Evolutionary conservation across 495 filamentous ascomycete genomes (phyloP).

Genomic region (Penicillium canescens): DNA sequence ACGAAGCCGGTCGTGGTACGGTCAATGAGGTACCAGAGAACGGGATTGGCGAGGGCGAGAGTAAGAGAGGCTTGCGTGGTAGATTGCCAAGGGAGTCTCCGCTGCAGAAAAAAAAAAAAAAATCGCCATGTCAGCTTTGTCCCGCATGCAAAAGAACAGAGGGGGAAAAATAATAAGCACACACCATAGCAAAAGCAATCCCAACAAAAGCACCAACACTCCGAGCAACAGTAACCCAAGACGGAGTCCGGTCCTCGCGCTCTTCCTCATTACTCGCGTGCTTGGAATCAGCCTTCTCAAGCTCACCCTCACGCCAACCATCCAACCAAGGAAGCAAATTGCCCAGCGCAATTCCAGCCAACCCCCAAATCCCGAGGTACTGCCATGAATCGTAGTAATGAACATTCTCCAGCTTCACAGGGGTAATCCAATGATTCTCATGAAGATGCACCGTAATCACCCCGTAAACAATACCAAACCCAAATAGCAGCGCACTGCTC

Average conservation of each 20-base stretch:
- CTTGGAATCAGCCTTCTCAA: slow-evolving; percentile 21
- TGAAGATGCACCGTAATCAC: slow-evolving; percentile 82
- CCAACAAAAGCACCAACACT: slow-evolving; percentile 93
- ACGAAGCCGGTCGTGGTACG: slow-evolving; percentile 82
- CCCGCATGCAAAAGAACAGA: neutral
- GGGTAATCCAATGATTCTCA: slow-evolving; percentile 63
- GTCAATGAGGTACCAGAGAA: slow-evolving; percentile 95
- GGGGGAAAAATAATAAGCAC: slow-evolving; percentile 24
- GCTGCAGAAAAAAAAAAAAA: slow-evolving; percentile 46
- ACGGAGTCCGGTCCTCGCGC: slow-evolving; percentile 43
- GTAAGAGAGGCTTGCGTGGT: slow-evolving; percentile 90
- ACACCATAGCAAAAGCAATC: slow-evolving; percentile 93
- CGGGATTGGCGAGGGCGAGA: slow-evolving; percentile 87
- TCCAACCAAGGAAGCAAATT: slow-evolving; percentile 85
- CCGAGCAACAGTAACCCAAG: slow-evolving; percentile 81
- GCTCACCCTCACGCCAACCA: slow-evolving; percentile 51
- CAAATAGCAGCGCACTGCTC: slow-evolving; percentile 69
- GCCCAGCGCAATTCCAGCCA: slow-evolving; percentile 74
- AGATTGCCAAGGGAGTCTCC: slow-evolving; percentile 88
- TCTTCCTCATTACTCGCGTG: slow-evolving; percentile 25
- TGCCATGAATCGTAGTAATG: slow-evolving; percentile 59
- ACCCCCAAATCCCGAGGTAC: slow-evolving; percentile 80
- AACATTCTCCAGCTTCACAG: slow-evolving; percentile 60
- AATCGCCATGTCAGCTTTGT: slow-evolving; percentile 16
- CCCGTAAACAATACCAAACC: slow-evolving; percentile 81